Evolutionary conservation across 495 filamentous ascomycete genomes (phyloP), one percentile per base, ranked within the genome.

Genomic region (Ramalina peruviana): DNA sequence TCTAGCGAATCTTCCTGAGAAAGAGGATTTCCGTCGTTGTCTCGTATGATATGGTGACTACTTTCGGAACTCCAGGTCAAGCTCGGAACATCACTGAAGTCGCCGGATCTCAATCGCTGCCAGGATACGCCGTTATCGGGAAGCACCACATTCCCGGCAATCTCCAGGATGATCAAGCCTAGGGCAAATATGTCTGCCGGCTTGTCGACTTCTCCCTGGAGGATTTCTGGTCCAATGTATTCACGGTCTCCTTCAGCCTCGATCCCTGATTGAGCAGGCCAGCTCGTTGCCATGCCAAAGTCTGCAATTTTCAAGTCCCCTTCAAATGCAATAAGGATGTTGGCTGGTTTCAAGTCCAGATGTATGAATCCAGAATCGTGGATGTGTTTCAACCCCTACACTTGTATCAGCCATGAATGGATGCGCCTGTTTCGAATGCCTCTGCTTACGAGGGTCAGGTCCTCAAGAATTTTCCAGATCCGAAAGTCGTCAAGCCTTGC

Each of bases 381-480:
- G 49, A 98, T 88, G 36, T 88, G 81, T 63, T 83, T 80, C 50
- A 98, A 60, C 17, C 93, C 92, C 85, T 93, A 58, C 7, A 46
- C 46, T 64, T 78, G 67, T 50, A 37, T 4, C n/a, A 12, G 49
- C 36, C 33, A 19, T 27, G 11, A 27, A 39, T 27, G 30, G 49
- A 27, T 33, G 30, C 7, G 48, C 30, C 25, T 13, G 45, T 13
- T 27, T 40, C 15, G 21, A 38, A 3, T 36, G 3, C 17, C 6
- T 16, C 52, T 37, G 72, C 79, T 64, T 74, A 90, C 86, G 71
- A 81, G 68, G 54, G 80, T 72, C 36, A 92, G 55, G 60, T 98
- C 92, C 9, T 93, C 72, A 53, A 95, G 67, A 39, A 97, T 88
- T 65, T 98, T 98, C 92, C 92, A 98, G 58, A 97, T 93, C 23